Evolutionary conservation across 148 eudicot species (phyloP).

Genomic region (Vaccinium darrowii): DNA sequence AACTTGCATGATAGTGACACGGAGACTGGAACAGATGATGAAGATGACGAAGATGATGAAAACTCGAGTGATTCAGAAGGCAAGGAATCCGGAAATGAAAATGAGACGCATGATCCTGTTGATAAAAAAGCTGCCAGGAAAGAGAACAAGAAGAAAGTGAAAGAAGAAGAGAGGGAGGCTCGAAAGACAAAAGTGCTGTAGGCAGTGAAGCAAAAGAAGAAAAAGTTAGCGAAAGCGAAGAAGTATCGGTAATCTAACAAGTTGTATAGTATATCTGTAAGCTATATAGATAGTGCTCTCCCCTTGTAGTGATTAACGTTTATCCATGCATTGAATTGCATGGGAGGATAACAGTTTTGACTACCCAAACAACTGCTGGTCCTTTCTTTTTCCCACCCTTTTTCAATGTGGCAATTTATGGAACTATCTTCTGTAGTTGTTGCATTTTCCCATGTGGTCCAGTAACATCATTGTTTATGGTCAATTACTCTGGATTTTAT

Average conservation of each 20-base stretch:
- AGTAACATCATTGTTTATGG: no score
- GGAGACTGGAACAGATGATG: conserved; percentile 40
- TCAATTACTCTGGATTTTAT: no score
- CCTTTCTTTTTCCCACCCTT: no score
- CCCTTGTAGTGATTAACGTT: no score
- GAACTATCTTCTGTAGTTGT: no score
- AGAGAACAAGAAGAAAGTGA: conserved; percentile 94
- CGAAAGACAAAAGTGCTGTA: conserved; percentile 80
- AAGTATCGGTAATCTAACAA: conserved; percentile 28
- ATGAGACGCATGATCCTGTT: conserved; percentile 33
- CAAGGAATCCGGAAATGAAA: conserved; percentile 14
- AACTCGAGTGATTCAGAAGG: conserved; percentile 44
- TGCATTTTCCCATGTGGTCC: no score
- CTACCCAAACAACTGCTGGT: no score
- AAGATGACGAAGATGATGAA: conserved; percentile 42
- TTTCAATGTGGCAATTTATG: no score
- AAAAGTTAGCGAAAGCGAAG: conserved; percentile 84
- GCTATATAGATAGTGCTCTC: neutral
- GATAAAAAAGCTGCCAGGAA: conserved; percentile 79
- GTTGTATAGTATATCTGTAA: no score
- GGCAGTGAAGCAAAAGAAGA: conserved; percentile 87
- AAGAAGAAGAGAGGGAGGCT: conserved; percentile 90
- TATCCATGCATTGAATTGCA: no score
- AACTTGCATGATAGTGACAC: conserved; percentile 35
- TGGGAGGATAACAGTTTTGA: no score